phyloP scores from a whole-genome alignment of 2,329 filamentous ascomycete genomes.

The Fusarium sp. region DNA sequence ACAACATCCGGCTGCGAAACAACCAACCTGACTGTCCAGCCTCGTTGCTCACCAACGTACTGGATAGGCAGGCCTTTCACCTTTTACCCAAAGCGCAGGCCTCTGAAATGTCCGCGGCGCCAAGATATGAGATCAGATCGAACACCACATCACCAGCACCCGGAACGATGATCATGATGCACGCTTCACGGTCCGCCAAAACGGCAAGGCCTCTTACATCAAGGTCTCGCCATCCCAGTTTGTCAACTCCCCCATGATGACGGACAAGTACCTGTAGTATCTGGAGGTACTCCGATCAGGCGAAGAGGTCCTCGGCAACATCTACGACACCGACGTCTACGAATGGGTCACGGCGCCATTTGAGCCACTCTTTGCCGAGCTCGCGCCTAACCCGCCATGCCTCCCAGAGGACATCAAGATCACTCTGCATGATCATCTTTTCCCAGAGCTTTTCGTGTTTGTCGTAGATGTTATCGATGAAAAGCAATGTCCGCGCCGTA shows the following conservation, averaged over 20 bases:
- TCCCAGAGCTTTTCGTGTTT: constrained; percentile 33
- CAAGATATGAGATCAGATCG: constrained; percentile 14
- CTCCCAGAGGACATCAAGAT: constrained; percentile 12
- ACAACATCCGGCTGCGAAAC: too few relatives aligned
- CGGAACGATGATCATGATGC: constrained; percentile 2
- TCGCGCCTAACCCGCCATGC: constrained; percentile 27
- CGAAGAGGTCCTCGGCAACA: constrained; percentile 22
- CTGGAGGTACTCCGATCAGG: constrained; percentile 30
- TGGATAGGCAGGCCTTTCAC: too few relatives aligned
- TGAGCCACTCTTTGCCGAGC: constrained; percentile 28
- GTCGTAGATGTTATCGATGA: constrained; percentile 31
- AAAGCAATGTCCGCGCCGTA: constrained; percentile 12
- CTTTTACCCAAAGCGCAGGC: too few relatives aligned
- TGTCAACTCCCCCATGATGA: constrained; percentile 25
- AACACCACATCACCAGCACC: neutral
- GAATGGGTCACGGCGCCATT: constrained; percentile 35
- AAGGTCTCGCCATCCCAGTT: constrained; percentile 31
- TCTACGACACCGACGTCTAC: constrained; percentile 34
- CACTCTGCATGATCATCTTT: constrained; percentile 33
- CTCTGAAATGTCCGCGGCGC: neutral
- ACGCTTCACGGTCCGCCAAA: constrained; percentile 28
- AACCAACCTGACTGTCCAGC: too few relatives aligned
- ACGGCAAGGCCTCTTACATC: constrained; percentile 32
- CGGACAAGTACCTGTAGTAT: constrained; percentile 22
- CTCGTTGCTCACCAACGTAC: too few relatives aligned